Conservation (phyloP, 768 basidiomycete genomes). For the Sporobolomyces roseus region DNA sequence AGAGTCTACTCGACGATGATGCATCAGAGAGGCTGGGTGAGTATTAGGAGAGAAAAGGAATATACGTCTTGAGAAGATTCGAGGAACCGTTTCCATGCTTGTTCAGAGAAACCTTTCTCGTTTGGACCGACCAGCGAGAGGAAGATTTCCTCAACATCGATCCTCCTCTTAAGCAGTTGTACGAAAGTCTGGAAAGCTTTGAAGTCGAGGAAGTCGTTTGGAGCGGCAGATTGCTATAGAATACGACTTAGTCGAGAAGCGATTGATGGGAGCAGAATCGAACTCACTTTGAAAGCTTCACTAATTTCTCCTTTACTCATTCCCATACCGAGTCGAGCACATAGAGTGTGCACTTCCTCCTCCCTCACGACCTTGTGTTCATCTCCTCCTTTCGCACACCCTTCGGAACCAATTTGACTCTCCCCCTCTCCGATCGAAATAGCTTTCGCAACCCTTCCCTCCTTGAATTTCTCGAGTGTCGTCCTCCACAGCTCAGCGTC, state of each 20-base stretch:
- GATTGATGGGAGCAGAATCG: neutral
- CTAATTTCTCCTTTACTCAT: conserved; percentile 31
- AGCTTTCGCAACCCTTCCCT: conserved; percentile 24
- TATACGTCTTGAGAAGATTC: conserved; percentile 56
- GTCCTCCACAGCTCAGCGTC: conserved; percentile 29
- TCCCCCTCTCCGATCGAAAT: neutral
- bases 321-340: conserved; percentile 28
- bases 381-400: neutral
- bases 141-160: conserved; percentile 66
- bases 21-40: no score
- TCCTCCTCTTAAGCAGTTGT: conserved; percentile 73
- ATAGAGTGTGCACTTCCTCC: conserved; percentile 30
- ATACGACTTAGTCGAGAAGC: neutral
- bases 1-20: conserved; percentile 39
- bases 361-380: conserved; percentile 30
- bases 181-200: conserved; percentile 75
- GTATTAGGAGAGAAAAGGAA: neutral
- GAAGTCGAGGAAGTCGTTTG: conserved; percentile 60
- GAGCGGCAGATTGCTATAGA: conserved; percentile 22
- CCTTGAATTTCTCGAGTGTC: conserved; percentile 31
- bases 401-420: no score
- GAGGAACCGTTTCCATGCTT: conserved; percentile 58
- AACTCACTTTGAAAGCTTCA: conserved; percentile 29
- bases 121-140: neutral
- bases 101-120: conserved; percentile 46